These are phyloP conservation scores for Moesziomyces sp. DNA, from an alignment of 1,284 basidiomycete genomes.

Conservation along the genomic window DNA sequence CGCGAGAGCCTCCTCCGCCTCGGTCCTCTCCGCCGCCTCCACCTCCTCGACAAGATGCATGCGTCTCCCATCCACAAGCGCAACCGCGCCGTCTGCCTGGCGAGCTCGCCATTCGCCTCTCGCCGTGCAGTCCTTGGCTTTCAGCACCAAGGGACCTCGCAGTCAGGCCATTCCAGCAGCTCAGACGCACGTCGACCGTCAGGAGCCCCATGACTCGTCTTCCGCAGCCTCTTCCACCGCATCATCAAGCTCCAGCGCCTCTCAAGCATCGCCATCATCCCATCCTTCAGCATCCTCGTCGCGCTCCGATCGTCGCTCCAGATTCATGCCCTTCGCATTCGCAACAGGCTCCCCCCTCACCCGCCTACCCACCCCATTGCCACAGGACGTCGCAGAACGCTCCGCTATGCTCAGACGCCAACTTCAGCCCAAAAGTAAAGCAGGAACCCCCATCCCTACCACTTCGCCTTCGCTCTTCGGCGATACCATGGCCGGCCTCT, in stretches of 20 bases:
- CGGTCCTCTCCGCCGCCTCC: constrained; percentile 20
- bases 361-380: constrained; percentile 44
- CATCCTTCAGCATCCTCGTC: constrained; percentile 13
- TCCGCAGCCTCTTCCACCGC: constrained; percentile 17
- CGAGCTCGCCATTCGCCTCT: constrained; percentile 1
- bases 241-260: constrained; percentile 5
- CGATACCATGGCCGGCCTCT: constrained; percentile 18
- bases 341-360: constrained; percentile 40
- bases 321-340: constrained; percentile 40
- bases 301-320: constrained; percentile 18
- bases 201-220: constrained; percentile 19
- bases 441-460: constrained; percentile 8
- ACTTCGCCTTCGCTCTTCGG: constrained; percentile 8
- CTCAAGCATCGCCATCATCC: constrained; percentile 9
- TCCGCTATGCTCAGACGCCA: constrained; percentile 26
- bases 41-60: constrained; percentile 18
- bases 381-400: constrained; percentile 42
- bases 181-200: constrained; percentile 30
- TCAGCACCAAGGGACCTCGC: constrained; percentile 29
- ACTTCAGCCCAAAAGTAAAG: constrained; percentile 17
- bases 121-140: constrained; percentile 1
- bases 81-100: constrained; percentile 6
- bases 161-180: constrained; percentile 42
- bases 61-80: constrained; percentile 5
- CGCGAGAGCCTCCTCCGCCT: constrained; percentile 20